Base-by-base conservation (phyloP, 352 stramenopile species). In the Phytophthora idaei region DNA sequence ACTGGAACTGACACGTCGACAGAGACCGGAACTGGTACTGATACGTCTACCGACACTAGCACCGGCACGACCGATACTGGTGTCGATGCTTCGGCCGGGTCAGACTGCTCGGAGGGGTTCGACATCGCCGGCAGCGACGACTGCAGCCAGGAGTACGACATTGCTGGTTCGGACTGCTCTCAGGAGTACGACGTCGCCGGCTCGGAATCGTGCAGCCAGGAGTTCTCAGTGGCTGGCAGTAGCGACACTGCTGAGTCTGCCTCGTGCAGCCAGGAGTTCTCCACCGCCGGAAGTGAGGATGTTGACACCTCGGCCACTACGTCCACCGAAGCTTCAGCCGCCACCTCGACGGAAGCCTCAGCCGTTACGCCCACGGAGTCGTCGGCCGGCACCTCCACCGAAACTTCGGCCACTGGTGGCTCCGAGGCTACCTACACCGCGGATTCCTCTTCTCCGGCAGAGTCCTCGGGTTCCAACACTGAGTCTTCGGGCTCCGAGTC, bases 151-250 rank as follows among this genome's bases (percentile, higher is more conserved):
- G 64, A 60, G 5, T 61, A 64, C 15, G 72, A 78, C 63, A 77
- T 80, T 34, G 74, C 67, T 36, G 66, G 66, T 14, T 64, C 50
- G 0, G 70, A 81, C 42, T 84, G 76, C 55, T 45, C 27, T 41
- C 46, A 74, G 4, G 68, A 76, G 59, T 64, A 57, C 21, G 65
- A 76, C 36, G 56, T 78, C 6, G 66, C 70, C 9, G 71, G 63
- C 12, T 67, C 68, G 5, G 67, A 73, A 14, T 73, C 64, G 21
- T 81, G 74, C 56, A 73, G 59, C 11, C 52, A 81, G 45, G 71
- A 74, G 32, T 64, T 71, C 11, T 69, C 70, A 32, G 54, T 73
- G 5, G 64, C 71, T 12, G 71, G 56, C n/a, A 67, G 57, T 29
- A 75, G 44, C 28, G 57, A 64, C 34, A 67, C 55, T 6, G 46